Evolutionary conservation across 345 rosid species (phyloP).

Genomic region (Hibiscus syriacus): DNA sequence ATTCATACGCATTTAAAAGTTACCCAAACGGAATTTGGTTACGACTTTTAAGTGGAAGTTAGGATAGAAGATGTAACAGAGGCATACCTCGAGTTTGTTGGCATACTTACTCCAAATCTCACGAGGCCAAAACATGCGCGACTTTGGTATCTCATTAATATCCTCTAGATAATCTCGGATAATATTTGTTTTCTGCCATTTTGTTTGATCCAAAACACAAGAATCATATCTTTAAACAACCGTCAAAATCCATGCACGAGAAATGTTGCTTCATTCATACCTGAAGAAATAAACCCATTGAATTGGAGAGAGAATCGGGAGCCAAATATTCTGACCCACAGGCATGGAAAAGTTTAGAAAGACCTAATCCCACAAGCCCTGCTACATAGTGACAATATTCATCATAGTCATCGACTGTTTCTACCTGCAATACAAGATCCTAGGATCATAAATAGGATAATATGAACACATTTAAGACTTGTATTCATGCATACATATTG

Average conservation of each 20-base stretch:
- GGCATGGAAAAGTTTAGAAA: slow-evolving; percentile 91
- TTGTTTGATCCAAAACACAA: slow-evolving; percentile 14
- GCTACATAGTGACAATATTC: too few relatives aligned
- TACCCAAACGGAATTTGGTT: not conserved
- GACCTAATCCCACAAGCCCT: slow-evolving; percentile 95
- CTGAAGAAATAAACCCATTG: slow-evolving; percentile 98
- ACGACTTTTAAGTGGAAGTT: not conserved
- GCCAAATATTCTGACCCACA: slow-evolving; percentile 66
- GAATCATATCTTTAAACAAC: slow-evolving; percentile 12
- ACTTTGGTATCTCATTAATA: too few relatives aligned
- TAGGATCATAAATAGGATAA: too few relatives aligned
- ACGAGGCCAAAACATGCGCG: too few relatives aligned
- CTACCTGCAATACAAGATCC: too few relatives aligned
- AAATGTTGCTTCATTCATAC: slow-evolving; percentile 25
- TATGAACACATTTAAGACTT: not conserved
- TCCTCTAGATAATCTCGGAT: too few relatives aligned
- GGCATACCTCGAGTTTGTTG: too few relatives aligned
- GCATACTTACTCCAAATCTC: too few relatives aligned
- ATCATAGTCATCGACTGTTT: too few relatives aligned
- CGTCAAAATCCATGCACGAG: not conserved
- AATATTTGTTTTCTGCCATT: slow-evolving; percentile 66
- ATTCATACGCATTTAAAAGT: not conserved
- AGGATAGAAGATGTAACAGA: slow-evolving; percentile 8
- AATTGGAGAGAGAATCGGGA: too few relatives aligned
- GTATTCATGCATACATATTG: not conserved